Evolutionary conservation across 208 protist species (phyloP), one percentile per base, ranked within the genome.

Genomic region (Trypanosoma avium): DNA sequence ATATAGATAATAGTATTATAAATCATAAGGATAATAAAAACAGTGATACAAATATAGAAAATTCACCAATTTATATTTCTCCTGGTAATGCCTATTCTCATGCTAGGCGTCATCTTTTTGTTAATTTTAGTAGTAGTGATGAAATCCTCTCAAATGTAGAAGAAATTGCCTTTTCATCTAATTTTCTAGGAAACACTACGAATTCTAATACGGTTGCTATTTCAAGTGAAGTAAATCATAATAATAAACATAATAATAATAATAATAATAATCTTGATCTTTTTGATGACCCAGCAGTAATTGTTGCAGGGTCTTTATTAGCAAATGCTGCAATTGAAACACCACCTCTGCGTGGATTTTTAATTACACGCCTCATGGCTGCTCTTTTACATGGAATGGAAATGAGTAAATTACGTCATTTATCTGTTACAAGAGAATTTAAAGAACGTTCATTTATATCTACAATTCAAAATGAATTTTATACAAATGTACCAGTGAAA

Each of bases 331-430:
- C 61, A 17, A 52, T 72, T 15, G 70, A 73, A 8, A 48, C 83
- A 17, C 70, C 73, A n/a, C 57, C 81, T 10, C 78, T 70, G 0
- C 50, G 40, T 21, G 62, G 68, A 12, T 82, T 79, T 56, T 32
- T 94, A 35, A 45, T 92, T 27, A 94, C 83, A 15, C 81, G 77
- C 21, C 79, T 90, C 19, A 75, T 92, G 47, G 81, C 83, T 22
- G 71, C 69, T 5, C 59, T 79, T 30, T 46, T 86, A 57, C 72
- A 70, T 27, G 75, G 75, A 13, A n/a, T 71, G 1, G 63, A 59
- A 22, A 54, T 45, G 2, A 68, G 69, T 8, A 75, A 70, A 47
- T 38, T 74, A 24, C 35, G 45, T 8, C 60, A 46, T 35, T 42
- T 77, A 49, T 55, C 69, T 17, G 35, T 58, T 43, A 42, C 48